Evolutionary conservation across 169 alveolate genomes (phyloP).

Genomic region (Plasmodium knowlesi): DNA sequence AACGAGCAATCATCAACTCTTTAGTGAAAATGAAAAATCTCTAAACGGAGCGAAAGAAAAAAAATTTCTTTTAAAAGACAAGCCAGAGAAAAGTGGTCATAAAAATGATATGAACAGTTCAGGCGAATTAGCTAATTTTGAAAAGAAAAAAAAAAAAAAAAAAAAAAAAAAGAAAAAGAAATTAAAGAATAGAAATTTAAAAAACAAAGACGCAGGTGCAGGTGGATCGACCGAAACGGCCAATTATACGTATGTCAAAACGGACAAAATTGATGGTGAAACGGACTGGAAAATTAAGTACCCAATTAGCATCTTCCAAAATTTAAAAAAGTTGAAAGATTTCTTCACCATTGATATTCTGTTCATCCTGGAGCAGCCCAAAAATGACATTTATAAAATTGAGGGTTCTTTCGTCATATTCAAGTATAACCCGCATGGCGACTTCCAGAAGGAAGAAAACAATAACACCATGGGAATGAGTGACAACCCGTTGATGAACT

Average conservation of each 20-base stretch:
- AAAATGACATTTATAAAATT: conserved; percentile 90
- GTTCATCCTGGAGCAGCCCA: conserved; percentile 89
- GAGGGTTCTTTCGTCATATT: conserved; percentile 87
- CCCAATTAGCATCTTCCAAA: conserved; percentile 91
- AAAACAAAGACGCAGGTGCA: neutral
- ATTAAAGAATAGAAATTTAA: neutral
- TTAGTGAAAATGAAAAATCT: conserved; percentile 73
- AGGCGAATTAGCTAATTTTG: neutral
- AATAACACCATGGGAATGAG: neutral
- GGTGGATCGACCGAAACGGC: conserved; percentile 77
- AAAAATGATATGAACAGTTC: neutral
- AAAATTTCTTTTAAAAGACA: conserved; percentile 16
- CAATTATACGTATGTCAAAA: conserved; percentile 90
- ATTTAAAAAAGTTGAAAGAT: conserved; percentile 79
- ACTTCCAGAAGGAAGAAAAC: conserved; percentile 56
- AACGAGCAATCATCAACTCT: conserved; percentile 40
- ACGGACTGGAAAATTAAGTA: conserved; percentile 99
- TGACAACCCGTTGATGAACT: conserved; percentile 24
- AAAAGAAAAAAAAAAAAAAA: conserved; percentile 9
- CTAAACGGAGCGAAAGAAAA: conserved; percentile 8
- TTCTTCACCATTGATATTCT: conserved; percentile 81
- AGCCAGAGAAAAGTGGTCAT: neutral
- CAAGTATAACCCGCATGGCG: conserved; percentile 69
- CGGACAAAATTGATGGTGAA: conserved; percentile 99
- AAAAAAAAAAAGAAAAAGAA: conserved; percentile 74